Conservation (phyloP, 352 stramenopile genomes). For the Pythium phragmitis region DNA sequence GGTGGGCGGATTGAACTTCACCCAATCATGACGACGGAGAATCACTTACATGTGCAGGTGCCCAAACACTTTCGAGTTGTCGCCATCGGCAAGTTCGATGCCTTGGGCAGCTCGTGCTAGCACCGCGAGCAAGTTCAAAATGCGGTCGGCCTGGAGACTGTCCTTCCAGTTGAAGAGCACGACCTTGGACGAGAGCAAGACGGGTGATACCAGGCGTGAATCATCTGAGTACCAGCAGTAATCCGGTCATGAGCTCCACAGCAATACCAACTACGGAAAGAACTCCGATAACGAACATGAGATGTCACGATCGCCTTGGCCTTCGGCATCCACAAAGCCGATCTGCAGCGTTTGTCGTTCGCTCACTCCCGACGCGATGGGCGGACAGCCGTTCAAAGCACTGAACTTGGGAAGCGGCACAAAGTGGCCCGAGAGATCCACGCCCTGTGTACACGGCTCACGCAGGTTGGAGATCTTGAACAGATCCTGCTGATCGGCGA, state of each 20-base stretch:
- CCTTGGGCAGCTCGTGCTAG: slow-evolving; percentile 75
- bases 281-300: slow-evolving; percentile 47
- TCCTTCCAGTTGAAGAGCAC: slow-evolving; percentile 92
- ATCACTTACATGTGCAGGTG: slow-evolving; percentile 80
- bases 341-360: slow-evolving; percentile 52
- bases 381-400: slow-evolving; percentile 58
- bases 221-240: slow-evolving; percentile 42
- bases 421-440: slow-evolving; percentile 81
- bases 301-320: slow-evolving; percentile 84
- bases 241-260: neutral
- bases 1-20: neutral
- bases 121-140: slow-evolving; percentile 82
- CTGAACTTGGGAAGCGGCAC: slow-evolving; percentile 71
- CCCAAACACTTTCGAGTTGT: slow-evolving; percentile 82
- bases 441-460: slow-evolving; percentile 83
- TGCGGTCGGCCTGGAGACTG: slow-evolving; percentile 81
- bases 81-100: slow-evolving; percentile 74
- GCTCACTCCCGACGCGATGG: slow-evolving; percentile 22
- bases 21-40: too few relatives aligned
- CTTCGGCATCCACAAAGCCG: slow-evolving; percentile 86
- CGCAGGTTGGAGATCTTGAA: slow-evolving; percentile 88
- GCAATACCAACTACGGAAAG: neutral
- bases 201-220: slow-evolving; percentile 78
- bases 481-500: slow-evolving; percentile 82
- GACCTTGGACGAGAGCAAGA: slow-evolving; percentile 82